phyloP scores from a whole-genome alignment of 2,329 filamentous ascomycete species.

The Cladosporium sp. region DNA sequence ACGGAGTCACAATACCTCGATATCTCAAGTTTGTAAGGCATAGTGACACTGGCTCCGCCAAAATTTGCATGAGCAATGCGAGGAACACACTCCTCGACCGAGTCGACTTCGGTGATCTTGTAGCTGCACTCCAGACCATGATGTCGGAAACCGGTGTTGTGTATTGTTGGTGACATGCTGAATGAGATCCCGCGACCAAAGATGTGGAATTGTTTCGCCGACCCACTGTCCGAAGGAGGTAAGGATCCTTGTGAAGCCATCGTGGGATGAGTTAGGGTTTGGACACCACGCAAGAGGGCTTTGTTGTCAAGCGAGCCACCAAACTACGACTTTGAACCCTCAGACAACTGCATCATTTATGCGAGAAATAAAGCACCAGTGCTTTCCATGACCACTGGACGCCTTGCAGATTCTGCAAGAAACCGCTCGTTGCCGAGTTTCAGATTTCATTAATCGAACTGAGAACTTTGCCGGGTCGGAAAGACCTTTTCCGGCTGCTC shows the following conservation, averaged over 20 bases:
- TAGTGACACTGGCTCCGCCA: not conserved
- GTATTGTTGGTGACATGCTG: conserved; percentile 1
- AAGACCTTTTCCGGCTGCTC: not conserved
- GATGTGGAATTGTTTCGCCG: conserved; percentile 1
- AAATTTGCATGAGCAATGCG: not conserved
- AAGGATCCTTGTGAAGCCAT: too few relatives aligned
- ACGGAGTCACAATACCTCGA: not conserved
- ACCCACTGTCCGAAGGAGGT: too few relatives aligned
- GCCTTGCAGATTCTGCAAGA: too few relatives aligned
- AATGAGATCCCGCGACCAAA: conserved; percentile 1
- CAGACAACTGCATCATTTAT: too few relatives aligned
- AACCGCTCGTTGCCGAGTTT: not conserved
- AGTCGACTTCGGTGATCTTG: not conserved
- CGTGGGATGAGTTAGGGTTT: too few relatives aligned
- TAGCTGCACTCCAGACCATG: not conserved
- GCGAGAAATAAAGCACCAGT: too few relatives aligned
- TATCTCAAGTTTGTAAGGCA: conserved; percentile 1
- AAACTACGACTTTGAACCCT: too few relatives aligned
- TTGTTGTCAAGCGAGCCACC: too few relatives aligned
- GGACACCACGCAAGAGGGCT: too few relatives aligned
- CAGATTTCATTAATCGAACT: not conserved
- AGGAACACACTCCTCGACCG: not conserved
- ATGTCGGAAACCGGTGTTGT: not conserved
- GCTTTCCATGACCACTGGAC: too few relatives aligned
- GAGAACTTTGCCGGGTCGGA: not conserved